Percentiles rank a stretch among this genome's conserved stretches.
These are phyloP conservation scores for Pseudogymnoascus sp. DNA, from an alignment of 2,329 filamentous ascomycete species.

Conservation along the genomic window DNA sequence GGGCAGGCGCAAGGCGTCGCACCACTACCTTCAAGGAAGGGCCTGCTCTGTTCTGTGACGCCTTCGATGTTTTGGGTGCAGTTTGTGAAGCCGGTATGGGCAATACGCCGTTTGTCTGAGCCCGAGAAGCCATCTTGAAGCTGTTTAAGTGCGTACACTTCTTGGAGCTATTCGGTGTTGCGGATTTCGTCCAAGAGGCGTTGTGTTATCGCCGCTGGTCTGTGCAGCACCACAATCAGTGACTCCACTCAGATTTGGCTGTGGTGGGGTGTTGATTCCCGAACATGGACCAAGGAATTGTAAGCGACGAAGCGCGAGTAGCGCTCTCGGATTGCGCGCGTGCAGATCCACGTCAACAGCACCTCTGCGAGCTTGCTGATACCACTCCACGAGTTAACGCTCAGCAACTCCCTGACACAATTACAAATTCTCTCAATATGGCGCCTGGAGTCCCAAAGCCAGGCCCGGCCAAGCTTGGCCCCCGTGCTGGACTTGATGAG, in stretches of 20 bases:
- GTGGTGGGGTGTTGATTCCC: constrained; percentile 1
- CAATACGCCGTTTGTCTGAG: constrained; percentile 44
- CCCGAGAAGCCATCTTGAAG: constrained; percentile 14
- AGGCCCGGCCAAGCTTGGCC: constrained; percentile 75
- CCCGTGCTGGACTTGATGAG: constrained; percentile 82
- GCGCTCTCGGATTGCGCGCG: constrained; percentile 3
- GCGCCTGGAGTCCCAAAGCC: constrained; percentile 64
- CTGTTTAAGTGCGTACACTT: neutral
- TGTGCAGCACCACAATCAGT: constrained; percentile 7
- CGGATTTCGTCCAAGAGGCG: neutral
- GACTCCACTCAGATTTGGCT: neutral
- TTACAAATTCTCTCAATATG: neutral
- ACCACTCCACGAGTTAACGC: neutral
- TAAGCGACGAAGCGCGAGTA: constrained; percentile 8
- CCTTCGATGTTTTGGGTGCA: constrained; percentile 33
- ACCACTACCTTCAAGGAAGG: constrained; percentile 73
- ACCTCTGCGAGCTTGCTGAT: constrained; percentile 1
- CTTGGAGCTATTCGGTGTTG: neutral
- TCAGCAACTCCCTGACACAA: neutral
- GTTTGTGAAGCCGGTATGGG: constrained; percentile 40
- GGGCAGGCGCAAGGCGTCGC: constrained; percentile 73
- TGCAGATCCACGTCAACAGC: constrained; percentile 7
- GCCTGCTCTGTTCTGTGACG: constrained; percentile 37
- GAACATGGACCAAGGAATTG: neutral
- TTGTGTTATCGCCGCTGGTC: constrained; percentile 1